A percentile compares a stretch with the other conserved stretches of the same genome.
Conservation (phyloP, 768 basidiomycete species). For the Clitopilus hobsonii region DNA sequence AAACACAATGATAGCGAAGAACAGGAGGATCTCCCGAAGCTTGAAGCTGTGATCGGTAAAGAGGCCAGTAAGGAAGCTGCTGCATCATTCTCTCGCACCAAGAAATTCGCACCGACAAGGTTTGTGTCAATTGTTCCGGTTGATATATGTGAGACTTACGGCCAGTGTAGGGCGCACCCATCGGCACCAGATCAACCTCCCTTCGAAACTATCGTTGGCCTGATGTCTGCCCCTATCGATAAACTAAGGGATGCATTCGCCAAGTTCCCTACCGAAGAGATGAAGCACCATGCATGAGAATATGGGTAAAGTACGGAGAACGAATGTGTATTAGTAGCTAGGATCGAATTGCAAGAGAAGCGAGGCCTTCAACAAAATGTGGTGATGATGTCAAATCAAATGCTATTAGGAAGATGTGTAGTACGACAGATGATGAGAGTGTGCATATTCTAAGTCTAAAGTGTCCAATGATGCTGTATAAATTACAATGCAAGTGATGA, state of each 20-base stretch:
- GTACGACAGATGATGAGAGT: too few relatives aligned
- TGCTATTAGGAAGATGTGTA: not conserved
- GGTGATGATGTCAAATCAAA: too few relatives aligned
- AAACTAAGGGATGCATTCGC: constrained; percentile 54
- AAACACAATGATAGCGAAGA: constrained; percentile 59
- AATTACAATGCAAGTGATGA: too few relatives aligned
- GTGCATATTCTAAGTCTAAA: too few relatives aligned
- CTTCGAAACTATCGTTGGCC: constrained; percentile 52
- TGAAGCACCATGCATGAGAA: constrained; percentile 22
- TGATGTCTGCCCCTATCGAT: constrained; percentile 53
- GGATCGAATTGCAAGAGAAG: too few relatives aligned
- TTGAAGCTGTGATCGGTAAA: constrained; percentile 42
- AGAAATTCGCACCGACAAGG: constrained; percentile 62
- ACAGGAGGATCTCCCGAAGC: constrained; percentile 46
- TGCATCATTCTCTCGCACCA: constrained; percentile 45
- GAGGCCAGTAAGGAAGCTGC: constrained; percentile 43
- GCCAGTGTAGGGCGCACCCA: constrained; percentile 47
- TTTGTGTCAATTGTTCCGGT: constrained; percentile 16
- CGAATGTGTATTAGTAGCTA: not conserved
- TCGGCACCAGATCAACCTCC: constrained; percentile 52
- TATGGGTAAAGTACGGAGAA: not conserved
- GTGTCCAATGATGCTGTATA: too few relatives aligned
- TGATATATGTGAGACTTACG: too few relatives aligned
- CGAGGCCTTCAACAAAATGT: not conserved
- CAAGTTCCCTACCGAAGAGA: constrained; percentile 50